phyloP scores from a whole-genome alignment of 306 rosid species.

The Arachis hypogaea region DNA sequence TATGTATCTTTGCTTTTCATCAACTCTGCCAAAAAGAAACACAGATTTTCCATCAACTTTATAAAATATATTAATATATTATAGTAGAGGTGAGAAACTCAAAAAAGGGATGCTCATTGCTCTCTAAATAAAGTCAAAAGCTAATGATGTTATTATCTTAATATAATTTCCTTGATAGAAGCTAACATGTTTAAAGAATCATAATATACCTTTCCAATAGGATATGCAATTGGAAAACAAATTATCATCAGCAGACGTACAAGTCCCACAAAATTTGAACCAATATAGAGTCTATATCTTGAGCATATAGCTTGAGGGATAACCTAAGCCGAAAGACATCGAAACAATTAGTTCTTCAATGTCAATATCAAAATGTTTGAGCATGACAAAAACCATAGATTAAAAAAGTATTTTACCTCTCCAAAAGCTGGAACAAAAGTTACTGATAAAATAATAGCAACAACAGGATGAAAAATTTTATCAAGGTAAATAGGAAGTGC shows the following conservation, averaged over 20 bases:
- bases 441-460: too few species aligned
- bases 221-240: conserved; percentile 80
- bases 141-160: background rate
- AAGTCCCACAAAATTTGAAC: conserved; percentile 79
- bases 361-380: conserved; percentile 17
- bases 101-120: background rate
- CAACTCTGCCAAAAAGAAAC: background rate
- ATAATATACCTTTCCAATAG: conserved; percentile 74
- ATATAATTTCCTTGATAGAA: conserved; percentile 13
- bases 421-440: conserved; percentile 57
- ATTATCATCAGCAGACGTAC: conserved; percentile 75
- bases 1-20: background rate
- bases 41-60: background rate
- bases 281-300: conserved; percentile 73
- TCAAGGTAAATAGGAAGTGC: too few species aligned
- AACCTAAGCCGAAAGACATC: conserved; percentile 51
- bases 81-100: background rate
- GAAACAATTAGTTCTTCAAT: conserved; percentile 35
- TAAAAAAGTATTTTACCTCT: conserved; percentile 54
- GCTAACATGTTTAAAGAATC: conserved; percentile 6
- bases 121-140: background rate
- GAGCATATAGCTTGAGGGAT: conserved; percentile 95
- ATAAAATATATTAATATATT: background rate
- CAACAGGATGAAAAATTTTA: too few species aligned
- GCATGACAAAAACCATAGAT: conserved; percentile 3